Base-by-base conservation (phyloP, 2,329 filamentous ascomycete species). In the Apiospora arundinis region DNA sequence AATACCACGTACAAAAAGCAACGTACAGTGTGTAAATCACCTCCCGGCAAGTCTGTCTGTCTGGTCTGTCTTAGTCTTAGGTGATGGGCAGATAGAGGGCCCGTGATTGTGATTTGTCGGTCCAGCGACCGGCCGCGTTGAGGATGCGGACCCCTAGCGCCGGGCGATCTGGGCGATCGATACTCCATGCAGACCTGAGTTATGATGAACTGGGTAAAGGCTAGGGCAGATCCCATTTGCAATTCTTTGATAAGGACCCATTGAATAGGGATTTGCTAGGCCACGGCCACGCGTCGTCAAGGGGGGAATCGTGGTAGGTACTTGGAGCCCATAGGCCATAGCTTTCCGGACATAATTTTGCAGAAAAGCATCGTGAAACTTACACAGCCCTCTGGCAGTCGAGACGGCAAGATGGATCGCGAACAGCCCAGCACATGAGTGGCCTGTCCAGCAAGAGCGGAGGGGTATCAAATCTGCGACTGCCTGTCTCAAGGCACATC, bases 81-180 rank as follows among this genome's bases (percentile, higher is more conserved):
- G 28, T 60, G 14, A 21, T 60, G 25, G 14, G 44, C 18, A 60
- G 28, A 4, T 28, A 9, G 12, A 23, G 48, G 14, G 49, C 25
- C 12, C 9, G 28, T 21, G 28, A n/a, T 12, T 40, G 6, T 63
- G 32, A 63, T 63, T 63, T 18, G 56, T 63, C 8, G 21, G 21
- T 32, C 28, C 32, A 40, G 16, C 11, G 8, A 37, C 9, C 28
- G 32, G 9, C 56, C 56, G 56, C 32, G 16, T 63, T 63, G 56
- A 40, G 56, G 56, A 8, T n/a, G 56, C 56, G 56, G 56, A 63
- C 56, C 56, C 56, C 32, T 23, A 63, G 56, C 28, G 32, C 56
- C 56, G 56, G 56, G 56, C 56, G 56, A 63, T 63, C 56, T 63
- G 56, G 56, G 56, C 56, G 56, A 63, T 63, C 56, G 56, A 63